Conservation (phyloP, 192 early-diverging fungal genomes). For the Backusella macrospora region DNA sequence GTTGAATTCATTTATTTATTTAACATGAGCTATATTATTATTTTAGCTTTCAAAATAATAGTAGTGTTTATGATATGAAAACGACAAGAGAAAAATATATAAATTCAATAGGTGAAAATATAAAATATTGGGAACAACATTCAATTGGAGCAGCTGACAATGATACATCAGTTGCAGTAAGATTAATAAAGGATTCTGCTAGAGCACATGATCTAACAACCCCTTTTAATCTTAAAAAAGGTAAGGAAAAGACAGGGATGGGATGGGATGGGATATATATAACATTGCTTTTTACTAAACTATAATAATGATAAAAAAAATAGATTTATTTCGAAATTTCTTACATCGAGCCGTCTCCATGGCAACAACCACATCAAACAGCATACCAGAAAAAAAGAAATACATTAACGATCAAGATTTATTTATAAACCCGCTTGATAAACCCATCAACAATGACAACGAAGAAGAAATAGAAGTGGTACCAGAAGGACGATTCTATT, state of each 20-base stretch:
- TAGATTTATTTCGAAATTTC: neutral
- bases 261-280: neutral
- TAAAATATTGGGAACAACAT: neutral
- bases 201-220: neutral
- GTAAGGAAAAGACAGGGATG: neutral
- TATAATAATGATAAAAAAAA: neutral
- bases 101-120: neutral
- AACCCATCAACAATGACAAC: neutral
- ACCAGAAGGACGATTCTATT: neutral
- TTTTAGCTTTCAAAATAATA: neutral
- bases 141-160: neutral
- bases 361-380: neutral
- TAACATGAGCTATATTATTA: neutral
- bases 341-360: neutral
- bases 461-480: too few relatives aligned
- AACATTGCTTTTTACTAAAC: neutral
- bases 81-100: conserved; percentile 7
- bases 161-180: neutral
- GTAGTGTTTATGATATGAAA: neutral
- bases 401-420: neutral
- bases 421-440: neutral
- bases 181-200: neutral
- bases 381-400: neutral
- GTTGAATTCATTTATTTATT: neutral
- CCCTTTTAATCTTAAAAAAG: neutral